Evolutionary conservation across 371 early-diverging fungal species (phyloP).

Genomic region (Ecytonucleospora hepatopenaei): DNA sequence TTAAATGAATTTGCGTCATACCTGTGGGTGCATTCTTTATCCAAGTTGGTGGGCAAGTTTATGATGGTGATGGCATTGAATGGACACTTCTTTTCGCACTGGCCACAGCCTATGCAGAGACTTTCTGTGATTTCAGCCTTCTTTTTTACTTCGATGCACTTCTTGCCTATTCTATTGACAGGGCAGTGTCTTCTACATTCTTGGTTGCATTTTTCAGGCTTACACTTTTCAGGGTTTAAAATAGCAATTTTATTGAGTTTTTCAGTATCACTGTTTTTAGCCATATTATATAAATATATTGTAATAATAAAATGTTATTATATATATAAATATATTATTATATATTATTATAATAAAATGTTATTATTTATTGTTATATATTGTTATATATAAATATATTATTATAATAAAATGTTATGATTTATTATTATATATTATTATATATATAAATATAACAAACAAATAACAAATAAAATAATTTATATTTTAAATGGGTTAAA

Average conservation of each 20-base stretch:
- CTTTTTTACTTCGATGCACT: conserved; percentile 59
- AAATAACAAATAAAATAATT: too few relatives aligned
- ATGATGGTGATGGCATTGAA: conserved; percentile 92
- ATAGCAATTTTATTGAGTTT: conserved; percentile 82
- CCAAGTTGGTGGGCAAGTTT: conserved; percentile 91
- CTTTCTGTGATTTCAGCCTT: conserved; percentile 71
- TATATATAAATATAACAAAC: too few relatives aligned
- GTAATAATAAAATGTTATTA: too few relatives aligned
- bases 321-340: too few relatives aligned
- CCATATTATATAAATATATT: conserved; percentile 23
- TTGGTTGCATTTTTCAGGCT: conserved; percentile 93
- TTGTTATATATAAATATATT: too few relatives aligned
- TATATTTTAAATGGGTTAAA: too few relatives aligned
- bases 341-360: too few relatives aligned
- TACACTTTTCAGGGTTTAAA: conserved; percentile 86
- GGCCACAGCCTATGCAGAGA: conserved; percentile 97
- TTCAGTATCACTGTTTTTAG: conserved; percentile 56
- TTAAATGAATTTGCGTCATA: conserved; percentile 96
- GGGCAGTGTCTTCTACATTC: conserved; percentile 84
- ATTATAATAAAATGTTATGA: too few relatives aligned
- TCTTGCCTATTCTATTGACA: conserved; percentile 66
- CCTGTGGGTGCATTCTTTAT: conserved; percentile 86
- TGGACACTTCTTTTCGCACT: conserved; percentile 95
- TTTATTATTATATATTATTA: too few relatives aligned
- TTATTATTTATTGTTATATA: too few relatives aligned